Conservation (phyloP, 345 rosid species). For the Eucalyptus sp. region DNA sequence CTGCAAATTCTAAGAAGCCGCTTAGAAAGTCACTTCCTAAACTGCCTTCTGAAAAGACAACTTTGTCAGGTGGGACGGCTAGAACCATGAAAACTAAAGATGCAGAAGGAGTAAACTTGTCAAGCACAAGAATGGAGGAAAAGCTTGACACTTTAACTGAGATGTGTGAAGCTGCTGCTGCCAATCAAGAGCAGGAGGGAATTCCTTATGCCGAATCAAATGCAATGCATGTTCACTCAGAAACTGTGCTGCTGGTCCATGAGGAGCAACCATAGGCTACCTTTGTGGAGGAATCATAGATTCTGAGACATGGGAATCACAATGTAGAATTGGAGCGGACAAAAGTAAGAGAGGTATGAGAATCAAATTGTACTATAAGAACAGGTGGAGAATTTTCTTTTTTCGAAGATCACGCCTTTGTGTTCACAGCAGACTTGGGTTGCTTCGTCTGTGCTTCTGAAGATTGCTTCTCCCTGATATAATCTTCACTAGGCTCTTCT, state of each 20-base stretch:
- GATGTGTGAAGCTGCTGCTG: not conserved
- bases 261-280: not conserved
- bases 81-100: not conserved
- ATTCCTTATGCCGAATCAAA: constrained; percentile 3
- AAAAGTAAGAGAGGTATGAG: not conserved
- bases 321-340: not conserved
- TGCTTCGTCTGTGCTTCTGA: not conserved
- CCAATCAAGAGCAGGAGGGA: constrained; percentile 11
- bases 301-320: not conserved
- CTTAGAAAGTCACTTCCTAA: constrained; percentile 73
- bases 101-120: not conserved
- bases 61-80: constrained; percentile 10
- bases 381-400: not conserved
- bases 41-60: constrained; percentile 75
- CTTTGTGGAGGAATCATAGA: not conserved
- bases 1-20: constrained; percentile 48
- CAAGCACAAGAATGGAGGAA: constrained; percentile 6
- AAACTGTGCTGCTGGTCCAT: constrained; percentile 4
- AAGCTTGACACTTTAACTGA: not conserved
- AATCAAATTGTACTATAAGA: not conserved
- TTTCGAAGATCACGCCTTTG: not conserved
- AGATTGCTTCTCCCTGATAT: not conserved
- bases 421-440: not conserved
- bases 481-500: not conserved
- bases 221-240: constrained; percentile 12